These are phyloP conservation scores for Morella rubra DNA, from an alignment of 306 rosid genomes.

Conservation along the genomic window DNA sequence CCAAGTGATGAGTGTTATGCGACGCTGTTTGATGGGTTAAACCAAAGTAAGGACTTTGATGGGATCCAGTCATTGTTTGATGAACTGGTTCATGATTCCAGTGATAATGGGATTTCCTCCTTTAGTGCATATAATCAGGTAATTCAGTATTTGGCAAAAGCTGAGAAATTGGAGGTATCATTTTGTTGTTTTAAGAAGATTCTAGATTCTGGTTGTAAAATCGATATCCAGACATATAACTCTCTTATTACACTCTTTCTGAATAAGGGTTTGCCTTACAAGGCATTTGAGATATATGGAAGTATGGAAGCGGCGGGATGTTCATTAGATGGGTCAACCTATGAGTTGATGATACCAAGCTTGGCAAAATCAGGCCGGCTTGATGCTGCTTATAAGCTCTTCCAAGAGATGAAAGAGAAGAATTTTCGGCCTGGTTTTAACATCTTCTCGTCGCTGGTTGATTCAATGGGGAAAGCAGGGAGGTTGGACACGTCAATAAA, in stretches of 20 bases:
- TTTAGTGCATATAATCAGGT: conserved; percentile 64
- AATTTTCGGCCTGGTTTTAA: conserved; percentile 60
- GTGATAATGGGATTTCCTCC: conserved; percentile 42
- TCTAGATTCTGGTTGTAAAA: conserved; percentile 56
- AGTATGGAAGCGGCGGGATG: conserved; percentile 68
- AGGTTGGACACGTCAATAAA: conserved; percentile 82
- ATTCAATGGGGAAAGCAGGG: conserved; percentile 96
- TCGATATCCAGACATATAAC: conserved; percentile 76
- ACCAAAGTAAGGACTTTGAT: conserved; percentile 64
- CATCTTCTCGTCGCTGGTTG: conserved; percentile 72
- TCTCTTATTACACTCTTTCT: conserved; percentile 75
- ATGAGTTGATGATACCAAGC: conserved; percentile 88
- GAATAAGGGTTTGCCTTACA: conserved; percentile 88
- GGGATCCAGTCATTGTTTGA: conserved; percentile 80
- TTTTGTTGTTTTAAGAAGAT: conserved; percentile 86
- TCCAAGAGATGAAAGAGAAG: conserved; percentile 78
- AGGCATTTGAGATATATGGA: conserved; percentile 91
- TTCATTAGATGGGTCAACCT: conserved; percentile 71
- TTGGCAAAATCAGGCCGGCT: conserved; percentile 92
- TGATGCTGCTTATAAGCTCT: conserved; percentile 86
- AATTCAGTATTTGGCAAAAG: conserved; percentile 79
- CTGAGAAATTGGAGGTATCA: conserved; percentile 83
- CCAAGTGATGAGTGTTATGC: conserved; percentile 71
- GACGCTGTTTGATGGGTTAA: conserved; percentile 68
- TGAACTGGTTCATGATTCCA: conserved; percentile 76